Conservation (phyloP, 1,284 basidiomycete genomes). For the Ceratobasidium sp. region DNA sequence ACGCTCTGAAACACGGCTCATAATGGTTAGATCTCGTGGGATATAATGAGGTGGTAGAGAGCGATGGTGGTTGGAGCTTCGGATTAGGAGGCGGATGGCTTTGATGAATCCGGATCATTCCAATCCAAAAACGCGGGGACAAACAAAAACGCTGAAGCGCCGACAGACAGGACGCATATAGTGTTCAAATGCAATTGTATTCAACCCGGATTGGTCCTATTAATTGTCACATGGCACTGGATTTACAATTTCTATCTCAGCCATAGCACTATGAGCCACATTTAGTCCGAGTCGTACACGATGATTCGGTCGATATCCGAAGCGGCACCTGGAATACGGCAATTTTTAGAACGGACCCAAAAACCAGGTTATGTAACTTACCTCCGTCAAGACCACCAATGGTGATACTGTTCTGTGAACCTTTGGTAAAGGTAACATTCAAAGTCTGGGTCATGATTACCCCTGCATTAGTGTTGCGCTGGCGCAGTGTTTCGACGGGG, state of each 20-base stretch:
- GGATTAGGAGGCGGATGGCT: slow-evolving; percentile 25
- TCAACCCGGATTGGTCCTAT: not conserved
- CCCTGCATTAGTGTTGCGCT: slow-evolving; percentile 22
- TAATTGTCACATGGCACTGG: not conserved
- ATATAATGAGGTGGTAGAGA: not conserved
- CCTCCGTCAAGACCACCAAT: slow-evolving; percentile 26
- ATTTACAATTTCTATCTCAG: not conserved
- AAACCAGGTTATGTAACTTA: not conserved
- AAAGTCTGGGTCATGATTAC: slow-evolving; percentile 23
- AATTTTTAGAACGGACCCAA: not conserved
- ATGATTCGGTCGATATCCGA: slow-evolving; percentile 34
- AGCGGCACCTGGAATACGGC: not conserved
- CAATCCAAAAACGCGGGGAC: slow-evolving; percentile 29
- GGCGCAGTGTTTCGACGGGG: not conserved
- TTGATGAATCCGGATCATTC: slow-evolving; percentile 28
- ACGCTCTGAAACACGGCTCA: slow-evolving; percentile 27
- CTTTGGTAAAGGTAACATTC: slow-evolving; percentile 14
- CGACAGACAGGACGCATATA: slow-evolving; percentile 11
- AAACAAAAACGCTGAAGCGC: slow-evolving; percentile 32
- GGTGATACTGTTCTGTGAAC: slow-evolving; percentile 14
- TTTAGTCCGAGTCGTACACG: slow-evolving; percentile 22
- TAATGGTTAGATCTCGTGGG: not conserved
- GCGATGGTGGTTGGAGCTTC: slow-evolving; percentile 26
- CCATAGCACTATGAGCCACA: not conserved
- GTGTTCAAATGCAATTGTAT: not conserved